Base-by-base conservation (phyloP, 2,329 filamentous ascomycete species). In the Hymenoscyphus repandus region DNA sequence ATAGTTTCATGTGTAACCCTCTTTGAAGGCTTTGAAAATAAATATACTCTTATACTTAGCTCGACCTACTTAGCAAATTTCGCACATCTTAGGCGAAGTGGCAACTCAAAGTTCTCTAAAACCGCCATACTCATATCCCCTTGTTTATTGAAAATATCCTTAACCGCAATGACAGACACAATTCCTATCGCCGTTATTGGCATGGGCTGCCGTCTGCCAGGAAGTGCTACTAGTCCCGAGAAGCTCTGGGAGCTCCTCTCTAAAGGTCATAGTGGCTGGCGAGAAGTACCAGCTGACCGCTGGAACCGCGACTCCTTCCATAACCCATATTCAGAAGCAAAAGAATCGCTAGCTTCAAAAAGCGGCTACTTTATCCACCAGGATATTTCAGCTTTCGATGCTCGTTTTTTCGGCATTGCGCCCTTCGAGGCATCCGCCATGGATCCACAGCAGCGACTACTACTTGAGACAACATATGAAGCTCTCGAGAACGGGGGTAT, bases 381-480 rank as follows among this genome's bases (percentile, higher is more conserved):
- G 10, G 64, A 71, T 45, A 57, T 65, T 0, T 64, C 52, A 2
- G 55, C 49, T 5, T 71, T 72, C 44, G 70, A 72, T 51, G 69
- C 69, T 0, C 66, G 68, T 1, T 72, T 72, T 50, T 72, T 72
- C 53, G 66, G 64, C 0, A 60, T 72, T 22, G 65, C 66, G 1
- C 60, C 69, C 3, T 64, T 63, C 15, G 68, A 70, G 46, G 64
- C 66, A 33, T 78, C 80, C 45, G 85, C 89, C 1, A 61, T 63
- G n/a, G 60, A 53, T 22, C 51, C 51, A 4, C 39, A 43, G 17
- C 49, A 89, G 65, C 78, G 87, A 58, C 74, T 90, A 59, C 83
- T 85, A 2, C 49, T 59, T 4, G 57, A 59, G 27, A 47, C 32
- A 9, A 36, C 54, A 20, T 59, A 55, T 27, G 27, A 49, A 31